Evolutionary conservation across 2,329 filamentous ascomycete genomes (phyloP).

Genomic region (Botrytis sinoallii): DNA sequence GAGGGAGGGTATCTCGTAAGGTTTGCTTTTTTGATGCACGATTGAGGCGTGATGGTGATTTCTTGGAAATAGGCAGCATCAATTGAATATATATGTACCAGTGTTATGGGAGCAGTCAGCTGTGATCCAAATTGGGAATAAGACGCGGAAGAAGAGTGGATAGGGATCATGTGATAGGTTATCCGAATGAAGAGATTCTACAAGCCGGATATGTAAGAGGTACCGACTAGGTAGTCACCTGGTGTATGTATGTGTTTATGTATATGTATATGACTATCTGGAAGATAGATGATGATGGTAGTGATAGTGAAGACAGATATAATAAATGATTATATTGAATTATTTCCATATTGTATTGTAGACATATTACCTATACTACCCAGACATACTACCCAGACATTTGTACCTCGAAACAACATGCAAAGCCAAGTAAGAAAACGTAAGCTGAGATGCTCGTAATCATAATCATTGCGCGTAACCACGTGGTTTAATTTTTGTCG

Average conservation of each 20-base stretch:
- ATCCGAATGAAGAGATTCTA: background rate
- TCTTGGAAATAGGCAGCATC: constrained; percentile 9
- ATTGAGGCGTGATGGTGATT: background rate
- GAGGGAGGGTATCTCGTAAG: background rate
- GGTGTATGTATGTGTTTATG: too few species aligned
- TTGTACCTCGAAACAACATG: too few species aligned
- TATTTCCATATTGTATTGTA: background rate
- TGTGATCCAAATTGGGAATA: background rate
- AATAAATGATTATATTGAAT: background rate
- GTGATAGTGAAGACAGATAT: background rate
- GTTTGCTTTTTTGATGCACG: background rate
- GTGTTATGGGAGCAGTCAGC: background rate
- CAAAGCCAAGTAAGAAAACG: background rate
- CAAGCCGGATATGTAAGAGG: too few species aligned
- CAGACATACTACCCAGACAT: too few species aligned
- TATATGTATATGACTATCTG: too few species aligned
- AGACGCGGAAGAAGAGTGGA: background rate
- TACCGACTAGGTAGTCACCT: too few species aligned
- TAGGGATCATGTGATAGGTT: background rate
- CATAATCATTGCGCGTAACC: background rate
- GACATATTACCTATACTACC: too few species aligned
- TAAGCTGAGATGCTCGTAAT: background rate
- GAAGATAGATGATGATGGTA: background rate
- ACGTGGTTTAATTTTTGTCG: background rate
- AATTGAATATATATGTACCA: background rate